Evolutionary conservation across 108 stramenopile genomes (phyloP).

Genomic region (Chaetoceros tenuissimus): DNA sequence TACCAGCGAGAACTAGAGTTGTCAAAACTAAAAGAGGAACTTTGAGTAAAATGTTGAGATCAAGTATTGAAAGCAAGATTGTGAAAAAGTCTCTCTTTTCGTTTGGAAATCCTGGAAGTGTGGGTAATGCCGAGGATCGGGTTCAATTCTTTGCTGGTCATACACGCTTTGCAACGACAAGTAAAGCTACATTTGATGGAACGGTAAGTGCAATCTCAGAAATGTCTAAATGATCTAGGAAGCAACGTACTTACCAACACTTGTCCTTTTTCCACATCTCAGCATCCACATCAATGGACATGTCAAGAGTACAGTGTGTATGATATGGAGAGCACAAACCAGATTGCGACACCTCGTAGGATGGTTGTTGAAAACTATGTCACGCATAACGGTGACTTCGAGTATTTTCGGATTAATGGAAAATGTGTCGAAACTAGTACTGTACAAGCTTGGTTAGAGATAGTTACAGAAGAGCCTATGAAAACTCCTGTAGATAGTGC

Average conservation of each 20-base stretch:
- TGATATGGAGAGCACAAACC: no score
- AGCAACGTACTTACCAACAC: no score
- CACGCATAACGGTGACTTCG: constrained; percentile 86
- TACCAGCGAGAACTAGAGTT: constrained; percentile 58
- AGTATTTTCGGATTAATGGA: constrained; percentile 55
- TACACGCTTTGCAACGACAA: constrained; percentile 69
- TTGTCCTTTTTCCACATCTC: no score
- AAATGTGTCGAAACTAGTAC: constrained; percentile 48
- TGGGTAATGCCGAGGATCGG: background rate
- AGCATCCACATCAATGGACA: constrained; percentile 74
- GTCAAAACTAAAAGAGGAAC: constrained; percentile 74
- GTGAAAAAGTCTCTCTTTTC: background rate
- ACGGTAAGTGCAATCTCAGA: no score
- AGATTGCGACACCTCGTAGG: background rate
- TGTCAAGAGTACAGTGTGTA: constrained; percentile 3
- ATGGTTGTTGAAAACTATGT: constrained; percentile 51
- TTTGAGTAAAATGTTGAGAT: constrained; percentile 38
- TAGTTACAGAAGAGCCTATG: constrained; percentile 29
- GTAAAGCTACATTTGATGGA: constrained; percentile 58
- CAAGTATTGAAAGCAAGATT: constrained; percentile 24
- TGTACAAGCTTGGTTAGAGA: constrained; percentile 52
- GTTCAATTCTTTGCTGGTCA: constrained; percentile 64
- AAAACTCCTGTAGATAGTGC: constrained; percentile 61
- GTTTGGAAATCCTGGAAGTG: no score
- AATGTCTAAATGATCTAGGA: no score